phyloP scores from a whole-genome alignment of 2,329 filamentous ascomycete genomes.

The Fusarium fujikuroi region DNA sequence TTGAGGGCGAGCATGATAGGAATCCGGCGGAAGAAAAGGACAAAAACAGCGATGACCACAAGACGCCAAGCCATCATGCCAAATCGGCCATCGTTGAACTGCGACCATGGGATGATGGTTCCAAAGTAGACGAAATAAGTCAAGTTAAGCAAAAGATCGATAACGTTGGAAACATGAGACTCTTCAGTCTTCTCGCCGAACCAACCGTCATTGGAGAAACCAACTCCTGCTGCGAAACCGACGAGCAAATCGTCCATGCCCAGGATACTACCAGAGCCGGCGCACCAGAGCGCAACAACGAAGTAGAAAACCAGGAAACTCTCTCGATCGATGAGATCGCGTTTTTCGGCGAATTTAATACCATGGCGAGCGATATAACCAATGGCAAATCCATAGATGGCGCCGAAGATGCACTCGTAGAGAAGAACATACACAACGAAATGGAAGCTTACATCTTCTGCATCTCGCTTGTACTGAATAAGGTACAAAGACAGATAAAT shows the following conservation, averaged over 20 bases:
- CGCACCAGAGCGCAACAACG: constrained; percentile 93
- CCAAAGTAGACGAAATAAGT: constrained; percentile 98
- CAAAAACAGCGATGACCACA: constrained; percentile 91
- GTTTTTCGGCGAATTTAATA: constrained; percentile 87
- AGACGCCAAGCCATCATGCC: constrained; percentile 89
- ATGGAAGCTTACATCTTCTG: constrained; percentile 77
- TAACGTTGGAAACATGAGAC: constrained; percentile 98
- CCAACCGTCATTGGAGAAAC: constrained; percentile 99
- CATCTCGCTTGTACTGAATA: constrained; percentile 79
- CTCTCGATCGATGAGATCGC: constrained; percentile 90
- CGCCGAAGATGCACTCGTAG: constrained; percentile 96
- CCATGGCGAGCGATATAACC: constrained; percentile 92
- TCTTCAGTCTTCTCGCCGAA: constrained; percentile 98
- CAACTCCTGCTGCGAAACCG: constrained; percentile 95
- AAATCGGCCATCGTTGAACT: constrained; percentile 80
- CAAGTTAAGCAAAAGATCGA: constrained; percentile 95
- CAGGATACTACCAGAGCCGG: constrained; percentile 89
- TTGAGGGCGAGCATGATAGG: constrained; percentile 94
- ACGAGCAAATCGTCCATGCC: constrained; percentile 94
- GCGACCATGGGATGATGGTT: constrained; percentile 95
- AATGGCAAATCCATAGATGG: constrained; percentile 85
- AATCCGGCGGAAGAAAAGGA: constrained; percentile 95
- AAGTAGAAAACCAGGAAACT: constrained; percentile 99
- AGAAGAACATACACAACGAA: constrained; percentile 92
- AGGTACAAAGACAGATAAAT: constrained; percentile 93